These are phyloP conservation scores for Suillus placidus DNA, from an alignment of 768 basidiomycete species.

Conservation along the genomic window DNA sequence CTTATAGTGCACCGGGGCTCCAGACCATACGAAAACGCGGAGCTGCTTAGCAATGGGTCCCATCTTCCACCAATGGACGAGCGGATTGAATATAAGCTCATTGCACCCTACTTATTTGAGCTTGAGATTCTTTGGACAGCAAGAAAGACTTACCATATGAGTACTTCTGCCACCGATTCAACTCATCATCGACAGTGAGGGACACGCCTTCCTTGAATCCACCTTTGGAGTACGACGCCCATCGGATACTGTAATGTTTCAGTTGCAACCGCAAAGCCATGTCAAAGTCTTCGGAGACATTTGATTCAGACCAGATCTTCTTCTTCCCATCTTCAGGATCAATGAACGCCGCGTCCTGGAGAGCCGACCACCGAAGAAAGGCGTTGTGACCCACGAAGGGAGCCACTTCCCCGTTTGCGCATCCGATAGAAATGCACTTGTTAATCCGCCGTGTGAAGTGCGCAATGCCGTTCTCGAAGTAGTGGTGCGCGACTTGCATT, in stretches of 20 bases:
- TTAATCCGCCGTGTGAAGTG: constrained; percentile 57
- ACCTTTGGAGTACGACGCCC: constrained; percentile 82
- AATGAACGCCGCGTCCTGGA: constrained; percentile 56
- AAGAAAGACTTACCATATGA: constrained; percentile 62
- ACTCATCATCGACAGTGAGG: constrained; percentile 80
- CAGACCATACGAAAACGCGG: constrained; percentile 68
- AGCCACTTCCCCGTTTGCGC: constrained; percentile 45
- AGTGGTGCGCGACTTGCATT: constrained; percentile 59
- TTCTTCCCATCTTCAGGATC: constrained; percentile 52
- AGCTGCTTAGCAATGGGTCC: constrained; percentile 82
- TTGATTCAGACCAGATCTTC: constrained; percentile 60
- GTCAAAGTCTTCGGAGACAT: constrained; percentile 66
- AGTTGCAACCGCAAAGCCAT: constrained; percentile 49
- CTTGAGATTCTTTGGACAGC: constrained; percentile 18
- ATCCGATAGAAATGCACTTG: constrained; percentile 38
- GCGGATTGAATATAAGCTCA: constrained; percentile 81
- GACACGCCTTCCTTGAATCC: constrained; percentile 89
- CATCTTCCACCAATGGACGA: constrained; percentile 70
- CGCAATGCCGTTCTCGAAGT: constrained; percentile 50
- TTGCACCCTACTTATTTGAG: constrained; percentile 52
- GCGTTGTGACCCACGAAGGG: constrained; percentile 54
- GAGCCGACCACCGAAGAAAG: constrained; percentile 58
- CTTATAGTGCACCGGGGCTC: constrained; percentile 76
- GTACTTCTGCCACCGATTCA: constrained; percentile 88
- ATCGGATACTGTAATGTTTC: constrained; percentile 38